A percentile compares a stretch with the other conserved stretches of the same genome.
These are phyloP conservation scores for Raffaelea arxii DNA, from an alignment of 2,329 filamentous ascomycete genomes.

Conservation along the genomic window DNA sequence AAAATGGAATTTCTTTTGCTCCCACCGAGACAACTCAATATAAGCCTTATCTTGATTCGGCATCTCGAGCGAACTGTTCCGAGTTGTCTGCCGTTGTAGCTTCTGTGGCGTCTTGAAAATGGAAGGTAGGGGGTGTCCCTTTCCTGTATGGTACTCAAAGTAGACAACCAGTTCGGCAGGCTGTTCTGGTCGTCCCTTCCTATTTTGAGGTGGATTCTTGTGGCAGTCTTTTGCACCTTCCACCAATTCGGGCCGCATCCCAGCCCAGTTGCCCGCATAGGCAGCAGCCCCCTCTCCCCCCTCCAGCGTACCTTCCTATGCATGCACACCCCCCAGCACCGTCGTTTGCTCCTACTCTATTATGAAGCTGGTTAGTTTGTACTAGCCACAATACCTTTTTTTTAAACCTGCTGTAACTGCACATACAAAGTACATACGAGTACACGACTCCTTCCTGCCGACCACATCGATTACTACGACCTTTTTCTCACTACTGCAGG, in stretches of 20 bases:
- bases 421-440: background rate
- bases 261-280: background rate
- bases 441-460: background rate
- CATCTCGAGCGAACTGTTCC: no score
- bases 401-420: slow-evolving; percentile 1
- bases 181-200: background rate
- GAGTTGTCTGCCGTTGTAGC: no score
- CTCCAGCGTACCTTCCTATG: background rate
- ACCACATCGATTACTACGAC: background rate
- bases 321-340: slow-evolving; percentile 1
- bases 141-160: no score
- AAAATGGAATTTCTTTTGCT: no score
- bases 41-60: no score
- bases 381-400: slow-evolving; percentile 5
- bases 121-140: no score
- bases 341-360: slow-evolving; percentile 3
- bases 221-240: background rate
- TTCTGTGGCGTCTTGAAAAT: no score
- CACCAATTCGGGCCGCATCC: background rate
- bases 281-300: background rate
- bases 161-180: no score
- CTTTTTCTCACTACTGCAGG: no score
- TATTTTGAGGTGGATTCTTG: background rate
- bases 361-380: background rate
- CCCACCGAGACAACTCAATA: no score